Conservation (phyloP, 257 asterid genomes). For the Voacanga thouarsii region DNA sequence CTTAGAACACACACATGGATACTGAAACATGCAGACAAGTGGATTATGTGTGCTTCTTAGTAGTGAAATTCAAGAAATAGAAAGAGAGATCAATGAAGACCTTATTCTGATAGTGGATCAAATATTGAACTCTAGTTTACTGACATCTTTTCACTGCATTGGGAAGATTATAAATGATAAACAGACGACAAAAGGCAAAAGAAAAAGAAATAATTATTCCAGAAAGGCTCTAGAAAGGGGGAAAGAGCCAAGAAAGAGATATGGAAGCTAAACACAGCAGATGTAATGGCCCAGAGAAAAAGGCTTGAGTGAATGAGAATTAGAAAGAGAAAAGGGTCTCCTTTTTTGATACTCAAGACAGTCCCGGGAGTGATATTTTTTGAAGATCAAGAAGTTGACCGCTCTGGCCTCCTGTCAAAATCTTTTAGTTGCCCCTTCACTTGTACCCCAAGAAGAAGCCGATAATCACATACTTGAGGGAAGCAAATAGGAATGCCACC, state of each 20-base stretch:
- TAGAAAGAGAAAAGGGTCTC: not conserved
- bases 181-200: not conserved
- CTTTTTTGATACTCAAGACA: not conserved
- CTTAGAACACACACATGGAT: not conserved
- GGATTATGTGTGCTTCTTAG: not conserved
- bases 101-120: not conserved
- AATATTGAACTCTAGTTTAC: not conserved
- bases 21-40: not conserved
- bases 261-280: not conserved
- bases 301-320: not conserved
- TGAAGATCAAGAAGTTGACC: conserved; percentile 5
- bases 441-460: no score
- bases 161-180: not conserved
- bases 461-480: conserved; percentile 66
- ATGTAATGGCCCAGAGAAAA: not conserved
- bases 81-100: not conserved
- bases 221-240: not conserved
- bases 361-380: not conserved
- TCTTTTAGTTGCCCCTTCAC: no score
- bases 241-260: not conserved
- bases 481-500: conserved; percentile 97
- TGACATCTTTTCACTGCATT: not conserved
- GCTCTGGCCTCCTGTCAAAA: no score
- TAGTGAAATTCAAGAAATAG: not conserved
- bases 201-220: no score